phyloP scores from a whole-genome alignment of 257 asterid species.

The Nicotiana attenuata region DNA sequence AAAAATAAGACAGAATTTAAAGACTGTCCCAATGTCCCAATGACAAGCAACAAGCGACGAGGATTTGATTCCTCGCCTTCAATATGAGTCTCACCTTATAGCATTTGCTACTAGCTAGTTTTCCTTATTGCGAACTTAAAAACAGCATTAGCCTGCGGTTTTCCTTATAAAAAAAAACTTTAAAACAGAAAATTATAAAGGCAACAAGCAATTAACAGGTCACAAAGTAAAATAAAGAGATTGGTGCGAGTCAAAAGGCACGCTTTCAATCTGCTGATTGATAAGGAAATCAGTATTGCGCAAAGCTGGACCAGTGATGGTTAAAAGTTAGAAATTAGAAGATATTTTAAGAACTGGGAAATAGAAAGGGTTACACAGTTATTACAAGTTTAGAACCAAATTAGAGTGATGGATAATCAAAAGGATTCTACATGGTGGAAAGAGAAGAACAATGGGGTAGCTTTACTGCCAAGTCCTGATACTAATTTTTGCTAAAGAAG shows the following conservation, averaged over 20 bases:
- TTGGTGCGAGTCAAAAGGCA: neutral
- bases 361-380: neutral
- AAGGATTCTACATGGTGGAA: neutral
- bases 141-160: neutral
- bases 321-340: neutral
- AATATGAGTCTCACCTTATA: neutral
- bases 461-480: neutral
- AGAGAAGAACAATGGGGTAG: conserved; percentile 3
- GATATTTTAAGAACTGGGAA: neutral
- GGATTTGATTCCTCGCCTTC: neutral
- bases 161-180: neutral
- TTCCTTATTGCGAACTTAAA: neutral
- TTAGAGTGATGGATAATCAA: neutral
- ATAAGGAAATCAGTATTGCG: neutral
- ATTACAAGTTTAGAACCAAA: neutral
- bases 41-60: neutral
- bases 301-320: neutral
- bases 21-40: neutral
- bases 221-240: neutral
- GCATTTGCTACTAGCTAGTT: neutral
- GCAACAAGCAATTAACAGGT: neutral
- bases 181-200: neutral
- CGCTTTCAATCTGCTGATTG: neutral
- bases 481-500: neutral
- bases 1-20: neutral